Evolutionary conservation across 1,139 yeast species (phyloP).

Genomic region (Diutina siamensis): DNA sequence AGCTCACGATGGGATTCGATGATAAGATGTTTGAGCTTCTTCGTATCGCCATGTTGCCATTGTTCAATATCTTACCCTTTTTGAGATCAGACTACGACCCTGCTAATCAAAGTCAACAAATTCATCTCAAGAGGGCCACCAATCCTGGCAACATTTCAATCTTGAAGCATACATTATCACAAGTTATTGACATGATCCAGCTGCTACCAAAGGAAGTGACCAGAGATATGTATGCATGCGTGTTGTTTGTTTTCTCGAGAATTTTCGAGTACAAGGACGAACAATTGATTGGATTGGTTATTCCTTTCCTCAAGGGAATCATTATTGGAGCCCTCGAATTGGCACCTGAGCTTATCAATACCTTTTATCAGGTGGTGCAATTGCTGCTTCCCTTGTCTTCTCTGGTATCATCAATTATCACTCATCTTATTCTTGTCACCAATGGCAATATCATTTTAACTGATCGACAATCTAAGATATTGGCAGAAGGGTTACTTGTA

Average conservation of each 20-base stretch:
- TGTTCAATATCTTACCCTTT: conserved; percentile 51
- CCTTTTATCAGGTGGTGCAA: conserved; percentile 21
- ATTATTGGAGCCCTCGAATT: conserved; percentile 20
- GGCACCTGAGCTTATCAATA: conserved; percentile 19
- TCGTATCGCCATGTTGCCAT: conserved; percentile 58
- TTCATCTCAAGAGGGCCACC: conserved; percentile 22
- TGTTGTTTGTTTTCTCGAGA: conserved; percentile 51
- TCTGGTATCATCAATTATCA: conserved; percentile 37
- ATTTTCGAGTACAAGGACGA: conserved; percentile 41
- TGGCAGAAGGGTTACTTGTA: conserved; percentile 24
- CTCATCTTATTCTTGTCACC: conserved; percentile 50
- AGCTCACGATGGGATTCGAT: conserved; percentile 41
- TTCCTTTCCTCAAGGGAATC: conserved; percentile 49
- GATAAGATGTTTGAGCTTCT: conserved; percentile 76
- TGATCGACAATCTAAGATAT: conserved; percentile 19
- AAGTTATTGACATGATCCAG: conserved; percentile 49
- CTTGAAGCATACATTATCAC: conserved; percentile 42
- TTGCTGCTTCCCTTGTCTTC: conserved; percentile 5
- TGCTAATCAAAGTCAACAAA: conserved; percentile 21
- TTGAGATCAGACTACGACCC: conserved; percentile 36
- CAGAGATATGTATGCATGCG: conserved; percentile 58
- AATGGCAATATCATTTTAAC: conserved; percentile 33
- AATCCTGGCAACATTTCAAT: conserved; percentile 25
- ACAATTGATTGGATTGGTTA: conserved; percentile 34
- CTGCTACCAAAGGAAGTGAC: conserved; percentile 54